phyloP scores from a whole-genome alignment of 768 basidiomycete species.

The Inosperma sp. region DNA sequence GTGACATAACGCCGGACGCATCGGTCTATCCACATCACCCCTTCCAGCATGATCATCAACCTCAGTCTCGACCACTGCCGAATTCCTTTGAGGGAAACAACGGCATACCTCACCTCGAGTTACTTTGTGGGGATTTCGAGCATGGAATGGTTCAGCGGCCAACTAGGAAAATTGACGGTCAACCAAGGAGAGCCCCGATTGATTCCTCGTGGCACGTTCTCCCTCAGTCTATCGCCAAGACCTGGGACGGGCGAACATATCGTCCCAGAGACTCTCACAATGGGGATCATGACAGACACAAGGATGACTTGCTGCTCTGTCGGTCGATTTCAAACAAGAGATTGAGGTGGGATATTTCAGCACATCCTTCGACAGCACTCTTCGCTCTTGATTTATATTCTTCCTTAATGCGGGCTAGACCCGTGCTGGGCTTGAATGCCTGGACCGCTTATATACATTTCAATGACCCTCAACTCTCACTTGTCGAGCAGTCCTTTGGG shows the following conservation, averaged over 20 bases:
- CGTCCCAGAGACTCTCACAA: background rate
- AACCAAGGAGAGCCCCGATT: no score
- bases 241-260: background rate
- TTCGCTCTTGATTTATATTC: background rate
- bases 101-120: no score
- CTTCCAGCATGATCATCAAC: no score
- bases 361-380: background rate
- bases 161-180: no score
- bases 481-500: conserved; percentile 1
- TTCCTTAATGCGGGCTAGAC: background rate
- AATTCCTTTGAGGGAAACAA: no score
- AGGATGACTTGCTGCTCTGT: background rate
- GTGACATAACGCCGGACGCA: no score
- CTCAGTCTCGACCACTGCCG: no score
- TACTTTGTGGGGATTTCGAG: no score
- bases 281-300: background rate
- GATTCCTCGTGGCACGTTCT: no score
- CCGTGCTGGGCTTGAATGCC: conserved; percentile 1
- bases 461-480: background rate
- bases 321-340: background rate
- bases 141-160: no score
- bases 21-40: no score
- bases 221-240: no score
- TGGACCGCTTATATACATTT: background rate
- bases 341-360: conserved; percentile 4